Percentiles rank a stretch among this genome's conserved stretches.
phyloP scores from a whole-genome alignment of 169 alveolate genomes.

The Cryptosporidium ubiquitum region DNA sequence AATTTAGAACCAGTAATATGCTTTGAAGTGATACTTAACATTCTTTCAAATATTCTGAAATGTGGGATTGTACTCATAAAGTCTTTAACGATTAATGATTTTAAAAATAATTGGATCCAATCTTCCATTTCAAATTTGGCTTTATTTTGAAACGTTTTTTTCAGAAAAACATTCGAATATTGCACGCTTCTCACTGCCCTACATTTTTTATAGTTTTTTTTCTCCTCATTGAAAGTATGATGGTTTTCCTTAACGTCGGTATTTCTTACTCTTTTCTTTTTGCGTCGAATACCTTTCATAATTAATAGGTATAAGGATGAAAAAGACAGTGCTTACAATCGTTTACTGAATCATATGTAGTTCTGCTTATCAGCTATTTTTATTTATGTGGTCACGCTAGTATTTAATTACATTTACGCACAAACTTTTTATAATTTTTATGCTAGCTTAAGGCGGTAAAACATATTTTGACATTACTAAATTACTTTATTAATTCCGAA shows the following conservation, averaged over 20 bases:
- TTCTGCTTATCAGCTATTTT: background rate
- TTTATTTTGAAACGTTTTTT: conserved; percentile 31
- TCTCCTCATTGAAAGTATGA: background rate
- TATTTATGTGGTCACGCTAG: conserved; percentile 3
- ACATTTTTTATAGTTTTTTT: background rate
- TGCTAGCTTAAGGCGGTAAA: conserved; percentile 19
- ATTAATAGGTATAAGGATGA: background rate
- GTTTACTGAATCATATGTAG: background rate
- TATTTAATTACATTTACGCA: conserved; percentile 12
- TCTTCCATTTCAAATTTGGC: conserved; percentile 8
- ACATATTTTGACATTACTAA: background rate
- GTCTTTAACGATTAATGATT: conserved; percentile 25
- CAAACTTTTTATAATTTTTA: background rate
- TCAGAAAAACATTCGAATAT: conserved; percentile 13
- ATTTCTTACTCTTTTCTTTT: background rate
- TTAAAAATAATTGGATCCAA: conserved; percentile 23
- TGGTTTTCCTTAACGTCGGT: background rate
- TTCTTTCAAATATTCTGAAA: conserved; percentile 54
- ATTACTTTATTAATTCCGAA: background rate
- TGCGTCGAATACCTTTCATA: background rate
- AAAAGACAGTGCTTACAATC: background rate
- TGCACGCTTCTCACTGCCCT: background rate
- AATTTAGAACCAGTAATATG: conserved; percentile 9
- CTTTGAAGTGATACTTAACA: conserved; percentile 59
- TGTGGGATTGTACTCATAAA: conserved; percentile 46